Percentiles rank a stretch among this genome's conserved stretches.
phyloP scores from a whole-genome alignment of 139 green algal species.

The Trebouxia sp. region DNA sequence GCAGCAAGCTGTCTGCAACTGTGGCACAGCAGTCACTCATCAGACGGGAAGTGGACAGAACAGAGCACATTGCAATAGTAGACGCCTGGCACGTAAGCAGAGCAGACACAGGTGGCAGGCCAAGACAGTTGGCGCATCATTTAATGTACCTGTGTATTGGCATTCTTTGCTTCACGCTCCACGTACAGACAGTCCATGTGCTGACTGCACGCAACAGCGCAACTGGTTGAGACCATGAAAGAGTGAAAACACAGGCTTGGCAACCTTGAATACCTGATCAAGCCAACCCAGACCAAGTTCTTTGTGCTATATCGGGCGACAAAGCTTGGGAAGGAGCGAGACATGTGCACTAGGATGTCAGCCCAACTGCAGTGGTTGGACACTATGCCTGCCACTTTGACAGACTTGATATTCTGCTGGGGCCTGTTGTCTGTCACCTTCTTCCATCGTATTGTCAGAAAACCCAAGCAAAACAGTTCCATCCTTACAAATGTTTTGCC shows the following conservation, averaged over 20 bases:
- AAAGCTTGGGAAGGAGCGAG: conserved; percentile 75
- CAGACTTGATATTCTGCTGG: not conserved
- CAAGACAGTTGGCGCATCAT: not conserved
- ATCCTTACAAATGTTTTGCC: conserved; percentile 59
- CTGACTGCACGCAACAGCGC: conserved; percentile 50
- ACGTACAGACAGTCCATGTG: conserved; percentile 87
- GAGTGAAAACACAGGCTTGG: not conserved
- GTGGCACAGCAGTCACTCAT: not conserved
- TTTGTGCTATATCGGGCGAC: conserved; percentile 69
- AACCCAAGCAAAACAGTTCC: conserved; percentile 75
- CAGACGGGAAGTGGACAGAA: not conserved
- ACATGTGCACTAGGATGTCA: conserved; percentile 90
- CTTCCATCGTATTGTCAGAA: conserved; percentile 60
- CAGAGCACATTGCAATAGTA: not conserved
- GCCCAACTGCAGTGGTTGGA: conserved; percentile 82
- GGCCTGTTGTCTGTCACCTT: conserved; percentile 36
- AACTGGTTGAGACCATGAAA: not conserved
- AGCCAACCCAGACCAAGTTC: conserved; percentile 68
- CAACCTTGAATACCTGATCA: conserved; percentile 62
- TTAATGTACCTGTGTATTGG: conserved; percentile 22
- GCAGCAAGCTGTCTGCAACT: too few species aligned
- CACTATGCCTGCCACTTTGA: conserved; percentile 55
- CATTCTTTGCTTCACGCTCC: conserved; percentile 62
- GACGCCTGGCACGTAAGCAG: not conserved
- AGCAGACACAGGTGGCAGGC: not conserved